Percentiles rank a stretch among this genome's conserved stretches.
phyloP scores from a whole-genome alignment of 306 rosid species.

The Amphicarpaea edgeworthii region DNA sequence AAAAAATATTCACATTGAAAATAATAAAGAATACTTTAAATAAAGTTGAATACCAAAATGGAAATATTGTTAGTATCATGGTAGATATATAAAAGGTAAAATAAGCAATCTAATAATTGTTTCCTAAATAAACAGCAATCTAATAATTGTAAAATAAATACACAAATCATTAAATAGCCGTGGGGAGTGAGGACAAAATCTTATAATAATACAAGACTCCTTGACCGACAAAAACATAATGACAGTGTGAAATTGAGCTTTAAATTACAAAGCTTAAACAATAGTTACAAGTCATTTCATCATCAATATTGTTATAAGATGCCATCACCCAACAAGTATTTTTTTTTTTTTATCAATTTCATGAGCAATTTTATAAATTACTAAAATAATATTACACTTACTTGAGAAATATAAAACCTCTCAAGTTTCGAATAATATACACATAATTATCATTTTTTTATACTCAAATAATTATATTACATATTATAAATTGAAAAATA shows the following conservation, averaged over 20 bases:
- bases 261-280: not conserved
- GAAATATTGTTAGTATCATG: conserved; percentile 4
- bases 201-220: conserved; percentile 2
- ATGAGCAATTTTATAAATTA: not conserved
- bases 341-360: not conserved
- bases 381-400: not conserved
- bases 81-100: not conserved
- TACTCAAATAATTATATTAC: not conserved
- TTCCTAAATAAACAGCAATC: not conserved
- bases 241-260: not conserved
- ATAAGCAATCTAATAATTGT: too few species aligned
- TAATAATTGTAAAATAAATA: not conserved
- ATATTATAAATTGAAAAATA: too few species aligned
- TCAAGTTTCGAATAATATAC: too few species aligned
- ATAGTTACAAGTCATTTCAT: not conserved
- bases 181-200: conserved; percentile 9
- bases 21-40: not conserved
- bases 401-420: too few species aligned
- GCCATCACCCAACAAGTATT: not conserved
- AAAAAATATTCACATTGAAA: not conserved
- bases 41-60: not conserved
- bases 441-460: not conserved
- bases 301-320: not conserved
- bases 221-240: not conserved
- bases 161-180: not conserved